Base-by-base conservation (phyloP, 2,329 filamentous ascomycete species). In the Neonectria punicea region DNA sequence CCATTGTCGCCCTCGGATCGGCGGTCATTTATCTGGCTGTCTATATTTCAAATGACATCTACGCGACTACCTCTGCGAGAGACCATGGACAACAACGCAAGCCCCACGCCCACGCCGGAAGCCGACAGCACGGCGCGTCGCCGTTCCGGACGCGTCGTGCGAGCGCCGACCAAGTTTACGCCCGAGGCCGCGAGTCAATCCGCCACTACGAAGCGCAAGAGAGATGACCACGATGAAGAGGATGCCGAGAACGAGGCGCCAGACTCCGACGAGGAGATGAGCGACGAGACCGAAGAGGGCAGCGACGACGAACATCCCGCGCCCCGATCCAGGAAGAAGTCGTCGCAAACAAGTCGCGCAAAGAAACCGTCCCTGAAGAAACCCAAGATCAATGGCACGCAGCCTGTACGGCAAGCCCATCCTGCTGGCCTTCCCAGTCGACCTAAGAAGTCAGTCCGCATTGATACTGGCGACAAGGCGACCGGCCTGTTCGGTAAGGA, bases 131-230 rank as follows among this genome's bases (percentile, higher is more conserved):
- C 83, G 74, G 82, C 84, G 80, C 85, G 86, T 84, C 89, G 90
- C 78, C 87, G 89, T 70, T 92, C 90, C 41, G 88, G 89, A 87
- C 89, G 89, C 87, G 88, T 89, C 81, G 84, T 88, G 67, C 87
- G 83, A 75, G 83, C 82, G 39, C 87, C 88, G 50, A 78, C 85
- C 75, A 90, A 90, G 77, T 90, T 88, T 79, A 82, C 82, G 62
- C 85, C 87, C 59, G 85, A 89, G 66, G 65, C 74, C 58, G 63
- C 76, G 46, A 70, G 70, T 51, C 80, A 83, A 70, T 74, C 81
- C 58, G 72, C 79, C 50, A 80, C 81, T 46, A 75, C 83, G 54
- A 90, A 90, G 79, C 85, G 89, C 77, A 90, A 91, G 80, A 84
- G 86, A 68, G 80, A 76, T 58, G 82, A 84, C 5, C 76, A 83